Percentiles rank a stretch among this genome's conserved stretches.
Conservation (phyloP, 345 rosid species). For the Heritiera fomes region DNA sequence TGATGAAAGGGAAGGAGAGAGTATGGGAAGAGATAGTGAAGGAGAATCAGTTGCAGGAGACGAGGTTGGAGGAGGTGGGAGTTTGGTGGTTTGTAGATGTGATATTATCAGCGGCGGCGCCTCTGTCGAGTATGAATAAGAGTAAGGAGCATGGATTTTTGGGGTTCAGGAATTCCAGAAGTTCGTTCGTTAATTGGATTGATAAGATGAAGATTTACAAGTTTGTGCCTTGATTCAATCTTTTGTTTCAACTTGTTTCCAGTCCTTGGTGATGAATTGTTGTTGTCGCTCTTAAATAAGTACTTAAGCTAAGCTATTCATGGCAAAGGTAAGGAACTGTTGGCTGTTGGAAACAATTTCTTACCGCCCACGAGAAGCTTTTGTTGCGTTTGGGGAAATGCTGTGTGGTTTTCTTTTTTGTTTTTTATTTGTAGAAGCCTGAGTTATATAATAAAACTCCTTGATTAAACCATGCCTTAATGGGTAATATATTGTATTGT, state of each 20-base stretch:
- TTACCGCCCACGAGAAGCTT: background rate
- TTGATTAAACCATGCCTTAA: background rate
- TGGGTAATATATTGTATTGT: background rate
- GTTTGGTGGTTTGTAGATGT: constrained; percentile 57
- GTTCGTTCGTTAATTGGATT: constrained; percentile 50
- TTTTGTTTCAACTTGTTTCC: background rate
- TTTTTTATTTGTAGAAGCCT: background rate
- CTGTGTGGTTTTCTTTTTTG: background rate
- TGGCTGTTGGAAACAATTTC: background rate
- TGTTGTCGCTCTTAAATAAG: background rate
- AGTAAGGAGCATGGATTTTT: constrained; percentile 40
- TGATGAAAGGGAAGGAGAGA: constrained; percentile 61
- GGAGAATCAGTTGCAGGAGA: constrained; percentile 55
- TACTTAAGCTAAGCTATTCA: background rate
- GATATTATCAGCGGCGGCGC: background rate
- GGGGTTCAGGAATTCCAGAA: constrained; percentile 44
- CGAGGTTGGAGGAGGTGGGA: constrained; percentile 56
- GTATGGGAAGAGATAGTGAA: constrained; percentile 78
- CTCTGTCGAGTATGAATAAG: constrained; percentile 44
- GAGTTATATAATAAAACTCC: constrained; percentile 1
- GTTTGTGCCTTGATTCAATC: constrained; percentile 41
- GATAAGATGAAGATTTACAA: constrained; percentile 44
- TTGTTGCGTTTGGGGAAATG: background rate
- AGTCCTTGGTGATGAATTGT: no score
- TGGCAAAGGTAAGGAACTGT: background rate